Base-by-base conservation (phyloP, 495 filamentous ascomycete genomes). In the Xylaria flabelliformis region DNA sequence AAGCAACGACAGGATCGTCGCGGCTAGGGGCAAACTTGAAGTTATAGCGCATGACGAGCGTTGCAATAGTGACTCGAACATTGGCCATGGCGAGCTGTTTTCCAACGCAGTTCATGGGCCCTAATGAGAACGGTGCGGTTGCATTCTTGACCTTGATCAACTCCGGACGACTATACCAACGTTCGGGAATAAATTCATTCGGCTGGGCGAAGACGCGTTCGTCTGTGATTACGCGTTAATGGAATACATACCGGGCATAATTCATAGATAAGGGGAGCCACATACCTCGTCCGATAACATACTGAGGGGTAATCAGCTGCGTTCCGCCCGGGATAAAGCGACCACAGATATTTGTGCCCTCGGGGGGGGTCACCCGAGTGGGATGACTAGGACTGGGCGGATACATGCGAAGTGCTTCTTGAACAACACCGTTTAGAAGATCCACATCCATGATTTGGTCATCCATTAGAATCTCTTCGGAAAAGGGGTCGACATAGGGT, bases 401-500 rank as follows among this genome's bases (percentile, higher is more conserved):
- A 56, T 32, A 56, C 53, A 56, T 32, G 10, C 53, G 53, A 32
- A 56, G 53, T 32, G 53, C 53, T 17, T 56, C 53, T 12, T 32
- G 24, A 4, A 56, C 24, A 32, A 56, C 24, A 15, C 53, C 53
- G 13, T 56, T 32, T 17, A 56, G 53, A 13, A 56, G 24, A 4
- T 56, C 53, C 9, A 56, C 24, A 17, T 32, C 15, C 53, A 32
- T 32, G 21, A 56, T 56, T 32, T 56, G 24, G 24, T 56, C 53
- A 32, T 56, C 24, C 53, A 56, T 56, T 17, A 32, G 13, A 32
- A 32, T 24, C 10, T 56, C 24, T n/a, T 26, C 24, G 8, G 51
- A 55, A 19, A 56, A 56, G 21, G 51, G 51, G 51, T 55, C 51
- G 24, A 56, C 53, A 32, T 56, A 32, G 53, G 53, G 53, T 56